Percentiles rank a stretch among this genome's conserved stretches.
These are phyloP conservation scores for Phyllosticta paracitricarpa DNA, from an alignment of 2,329 filamentous ascomycete species.

Conservation along the genomic window DNA sequence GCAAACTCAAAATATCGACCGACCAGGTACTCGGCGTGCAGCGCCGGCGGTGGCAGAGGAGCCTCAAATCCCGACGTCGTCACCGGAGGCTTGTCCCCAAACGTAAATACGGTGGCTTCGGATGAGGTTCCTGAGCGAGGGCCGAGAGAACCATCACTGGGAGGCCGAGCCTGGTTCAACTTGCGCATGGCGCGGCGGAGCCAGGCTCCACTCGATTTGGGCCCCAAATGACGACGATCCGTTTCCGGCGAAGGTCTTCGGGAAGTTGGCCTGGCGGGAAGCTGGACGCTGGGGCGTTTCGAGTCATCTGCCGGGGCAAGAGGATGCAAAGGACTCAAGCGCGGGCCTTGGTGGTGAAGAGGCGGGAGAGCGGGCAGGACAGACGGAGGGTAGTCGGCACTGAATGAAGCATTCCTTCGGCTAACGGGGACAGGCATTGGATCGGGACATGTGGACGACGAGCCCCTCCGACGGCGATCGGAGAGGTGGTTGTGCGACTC, in stretches of 20 bases:
- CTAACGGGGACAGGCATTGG: not conserved
- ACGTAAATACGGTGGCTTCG: conserved; percentile 5
- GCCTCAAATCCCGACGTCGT: not conserved
- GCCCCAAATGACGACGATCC: conserved; percentile 3
- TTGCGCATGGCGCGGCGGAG: conserved; percentile 5
- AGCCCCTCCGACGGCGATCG: not conserved
- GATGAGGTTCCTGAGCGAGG: not conserved
- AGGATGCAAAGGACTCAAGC: no score
- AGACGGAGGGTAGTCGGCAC: not conserved
- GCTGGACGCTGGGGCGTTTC: no score
- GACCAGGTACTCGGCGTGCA: conserved; percentile 25
- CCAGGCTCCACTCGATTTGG: conserved; percentile 1
- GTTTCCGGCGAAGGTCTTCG: not conserved
- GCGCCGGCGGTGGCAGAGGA: not conserved
- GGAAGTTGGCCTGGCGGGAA: not conserved
- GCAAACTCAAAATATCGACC: conserved; percentile 51
- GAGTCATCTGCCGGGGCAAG: no score
- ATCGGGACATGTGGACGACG: not conserved
- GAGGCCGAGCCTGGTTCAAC: not conserved
- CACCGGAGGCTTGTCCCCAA: not conserved
- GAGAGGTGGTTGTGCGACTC: conserved; percentile 4
- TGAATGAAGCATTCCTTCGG: not conserved
- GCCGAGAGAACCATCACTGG: not conserved
- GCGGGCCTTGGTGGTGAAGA: not conserved
- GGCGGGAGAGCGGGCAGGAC: not conserved